Evolutionary conservation across 2,329 filamentous ascomycete species (phyloP), one percentile per base, ranked within the genome.

Genomic region (Penicillium sp.): DNA sequence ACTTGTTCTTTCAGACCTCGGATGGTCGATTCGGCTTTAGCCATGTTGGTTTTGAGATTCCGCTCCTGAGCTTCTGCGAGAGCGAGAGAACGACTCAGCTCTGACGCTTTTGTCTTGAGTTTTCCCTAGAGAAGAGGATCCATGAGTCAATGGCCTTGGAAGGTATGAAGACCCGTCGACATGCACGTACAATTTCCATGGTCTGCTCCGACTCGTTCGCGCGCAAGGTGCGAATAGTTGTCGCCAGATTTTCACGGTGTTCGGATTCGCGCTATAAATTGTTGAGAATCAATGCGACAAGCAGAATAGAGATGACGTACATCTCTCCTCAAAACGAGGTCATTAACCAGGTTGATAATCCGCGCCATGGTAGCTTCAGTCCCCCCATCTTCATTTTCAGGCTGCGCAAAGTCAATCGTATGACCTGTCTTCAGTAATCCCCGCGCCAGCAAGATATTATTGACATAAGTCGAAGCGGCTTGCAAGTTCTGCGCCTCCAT

Each of bases 311-410:
- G 43, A 6, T 23, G 44, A 78, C 85, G 64, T 78, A 95, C 90
- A 71, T 99, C 94, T 78, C 92, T 85, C 61, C 92, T 84, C 54
- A 96, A 72, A 53, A 99, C 90, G 62, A 99, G 75, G 69, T 99
- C 94, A 72, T 99, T 96, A 45, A 99, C 85, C 23, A 99, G 81
- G 68, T 93, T 89, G 75, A 99, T 96, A 63, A 97, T 86, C 60
- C 85, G 84, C 18, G 88, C 87, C 85, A 94, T 93, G 16, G 88
- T 89, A 46, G 81, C 83, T 66, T 82, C 81, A 34, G 83, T 79
- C 15, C 72, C 72, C 16, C 81, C 80, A 58, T 86, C 83, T 53
- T 79, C 81, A 57, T 83, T 79, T 48, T 83, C 83, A 8, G 89
- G 87, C 57, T 84, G 78, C 54, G 88, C 85, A 70, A 99, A 99